Evolutionary conservation across 2,329 filamentous ascomycete species (phyloP).

Genomic region (Aspergillus pseudotamarii): DNA sequence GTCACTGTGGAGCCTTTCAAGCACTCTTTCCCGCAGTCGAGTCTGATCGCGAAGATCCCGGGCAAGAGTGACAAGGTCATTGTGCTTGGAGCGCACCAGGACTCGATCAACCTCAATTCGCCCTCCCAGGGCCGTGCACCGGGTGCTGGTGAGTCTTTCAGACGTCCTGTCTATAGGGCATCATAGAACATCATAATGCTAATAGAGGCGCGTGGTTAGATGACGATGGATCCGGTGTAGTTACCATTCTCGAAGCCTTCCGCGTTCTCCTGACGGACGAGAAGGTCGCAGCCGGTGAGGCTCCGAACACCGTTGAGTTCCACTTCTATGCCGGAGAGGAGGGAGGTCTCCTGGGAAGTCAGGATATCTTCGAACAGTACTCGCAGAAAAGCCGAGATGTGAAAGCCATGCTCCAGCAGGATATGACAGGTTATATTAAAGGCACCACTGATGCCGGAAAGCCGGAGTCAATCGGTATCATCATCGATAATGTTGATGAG

Average conservation of each 20-base stretch:
- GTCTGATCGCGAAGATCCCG: constrained; percentile 1
- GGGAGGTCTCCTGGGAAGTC: constrained; percentile 5
- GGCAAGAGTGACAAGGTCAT: constrained; percentile 4
- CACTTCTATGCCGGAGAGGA: constrained; percentile 10
- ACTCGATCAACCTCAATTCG: not conserved
- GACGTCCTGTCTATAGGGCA: not conserved
- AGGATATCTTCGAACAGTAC: constrained; percentile 4
- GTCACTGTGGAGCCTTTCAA: constrained; percentile 6
- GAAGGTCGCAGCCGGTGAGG: not conserved
- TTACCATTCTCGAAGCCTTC: constrained; percentile 1
- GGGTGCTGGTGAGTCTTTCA: not conserved
- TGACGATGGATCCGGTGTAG: constrained; percentile 8
- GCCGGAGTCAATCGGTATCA: not conserved
- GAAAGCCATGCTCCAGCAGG: constrained; percentile 7
- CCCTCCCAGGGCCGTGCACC: constrained; percentile 3
- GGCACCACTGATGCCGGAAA: constrained; percentile 2
- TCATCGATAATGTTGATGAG: constrained; percentile 4
- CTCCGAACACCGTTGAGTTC: constrained; percentile 3
- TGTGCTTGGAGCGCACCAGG: constrained; percentile 6
- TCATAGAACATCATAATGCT: not conserved
- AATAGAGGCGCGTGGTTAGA: not conserved
- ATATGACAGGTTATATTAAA: constrained; percentile 3
- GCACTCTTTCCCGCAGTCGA: constrained; percentile 3
- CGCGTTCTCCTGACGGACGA: constrained; percentile 4
- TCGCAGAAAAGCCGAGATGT: not conserved